A percentile compares a stretch with the other conserved stretches of the same genome.
Evolutionary conservation across 495 filamentous ascomycete species (phyloP).

Genomic region (Talaromyces thailandensis): DNA sequence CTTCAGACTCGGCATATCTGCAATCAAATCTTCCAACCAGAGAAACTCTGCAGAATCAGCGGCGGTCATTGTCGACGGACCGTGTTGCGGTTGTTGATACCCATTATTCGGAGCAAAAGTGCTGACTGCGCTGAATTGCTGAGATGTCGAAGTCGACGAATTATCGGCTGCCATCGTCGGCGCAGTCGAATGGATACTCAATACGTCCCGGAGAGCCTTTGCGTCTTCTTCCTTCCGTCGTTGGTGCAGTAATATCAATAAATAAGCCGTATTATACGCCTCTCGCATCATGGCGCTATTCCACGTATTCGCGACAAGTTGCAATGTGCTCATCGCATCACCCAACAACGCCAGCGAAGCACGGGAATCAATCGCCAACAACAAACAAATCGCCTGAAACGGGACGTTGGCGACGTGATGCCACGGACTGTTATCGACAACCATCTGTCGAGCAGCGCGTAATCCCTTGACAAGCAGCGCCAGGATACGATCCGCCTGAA

Average conservation of each 20-base stretch:
- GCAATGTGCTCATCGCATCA: slow-evolving; percentile 37
- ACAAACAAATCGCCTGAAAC: slow-evolving; percentile 42
- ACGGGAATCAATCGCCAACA: slow-evolving; percentile 39
- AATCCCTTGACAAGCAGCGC: slow-evolving; percentile 18
- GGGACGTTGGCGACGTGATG: slow-evolving; percentile 42
- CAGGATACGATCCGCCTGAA: slow-evolving; percentile 50
- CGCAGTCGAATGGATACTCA: slow-evolving; percentile 11
- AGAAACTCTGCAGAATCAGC: slow-evolving; percentile 25
- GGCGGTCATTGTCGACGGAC: not conserved
- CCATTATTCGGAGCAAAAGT: slow-evolving; percentile 6
- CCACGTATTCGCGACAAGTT: slow-evolving; percentile 28
- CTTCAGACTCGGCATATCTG: slow-evolving; percentile 36
- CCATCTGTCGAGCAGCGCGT: slow-evolving; percentile 24
- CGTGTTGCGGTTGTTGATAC: slow-evolving; percentile 5
- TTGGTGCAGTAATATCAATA: slow-evolving; percentile 30
- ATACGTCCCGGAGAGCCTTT: slow-evolving; percentile 19
- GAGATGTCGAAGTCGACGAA: not conserved
- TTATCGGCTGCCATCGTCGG: not conserved
- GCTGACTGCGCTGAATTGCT: not conserved
- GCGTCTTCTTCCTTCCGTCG: slow-evolving; percentile 32
- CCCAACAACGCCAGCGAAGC: slow-evolving; percentile 34
- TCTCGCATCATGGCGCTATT: slow-evolving; percentile 36
- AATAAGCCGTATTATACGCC: slow-evolving; percentile 34
- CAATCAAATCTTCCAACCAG: slow-evolving; percentile 35
- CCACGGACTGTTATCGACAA: slow-evolving; percentile 32